Percentiles rank a stretch among this genome's conserved stretches.
phyloP scores from a whole-genome alignment of 73 alveolate genomes.

The Tetrahymena thermophila region DNA sequence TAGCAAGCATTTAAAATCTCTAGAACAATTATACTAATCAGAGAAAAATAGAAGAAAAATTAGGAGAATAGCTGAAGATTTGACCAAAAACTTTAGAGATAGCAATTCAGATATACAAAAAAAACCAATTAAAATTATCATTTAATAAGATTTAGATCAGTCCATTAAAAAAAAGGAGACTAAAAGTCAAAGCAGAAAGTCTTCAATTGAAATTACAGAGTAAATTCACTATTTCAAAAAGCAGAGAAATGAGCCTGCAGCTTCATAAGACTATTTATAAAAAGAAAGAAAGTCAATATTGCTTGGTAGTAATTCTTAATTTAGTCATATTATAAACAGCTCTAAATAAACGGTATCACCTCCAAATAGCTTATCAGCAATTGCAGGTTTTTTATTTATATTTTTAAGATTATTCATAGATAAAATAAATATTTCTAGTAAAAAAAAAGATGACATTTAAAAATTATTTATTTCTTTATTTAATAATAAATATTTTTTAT shows the following conservation, averaged over 20 bases:
- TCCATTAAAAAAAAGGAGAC: background rate
- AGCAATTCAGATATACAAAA: background rate
- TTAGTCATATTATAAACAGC: background rate
- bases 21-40: background rate
- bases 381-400: background rate
- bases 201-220: background rate
- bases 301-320: background rate
- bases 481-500: too few species aligned
- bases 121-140: background rate
- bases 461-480: too few species aligned
- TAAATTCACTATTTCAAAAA: background rate
- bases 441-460: too few species aligned
- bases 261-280: background rate
- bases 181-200: background rate
- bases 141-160: background rate
- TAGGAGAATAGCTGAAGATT: background rate
- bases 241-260: background rate
- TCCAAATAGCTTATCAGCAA: background rate
- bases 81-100: background rate
- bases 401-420: too few species aligned
- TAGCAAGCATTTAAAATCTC: background rate
- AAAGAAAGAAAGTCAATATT: background rate
- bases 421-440: too few species aligned
- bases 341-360: background rate
- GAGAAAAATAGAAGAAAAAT: background rate